Evolutionary conservation across 805 yeast genomes (phyloP).

Genomic region (Metschnikowia henanensis): DNA sequence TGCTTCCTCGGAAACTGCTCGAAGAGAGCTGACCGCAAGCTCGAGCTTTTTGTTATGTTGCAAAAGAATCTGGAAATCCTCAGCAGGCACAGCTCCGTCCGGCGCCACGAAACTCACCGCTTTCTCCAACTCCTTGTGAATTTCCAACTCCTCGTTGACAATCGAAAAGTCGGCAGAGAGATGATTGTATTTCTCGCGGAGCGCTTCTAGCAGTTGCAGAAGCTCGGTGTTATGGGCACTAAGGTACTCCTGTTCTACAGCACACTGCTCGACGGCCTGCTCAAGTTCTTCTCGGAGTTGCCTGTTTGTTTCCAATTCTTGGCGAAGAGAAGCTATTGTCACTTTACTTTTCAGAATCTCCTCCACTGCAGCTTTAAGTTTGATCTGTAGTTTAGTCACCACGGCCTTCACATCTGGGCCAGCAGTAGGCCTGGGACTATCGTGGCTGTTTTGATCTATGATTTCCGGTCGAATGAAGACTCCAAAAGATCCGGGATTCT

Average conservation of each 20-base stretch:
- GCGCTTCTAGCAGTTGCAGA: slow-evolving; percentile 20
- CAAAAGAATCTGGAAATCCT: slow-evolving; percentile 24
- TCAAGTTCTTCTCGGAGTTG: slow-evolving; percentile 17
- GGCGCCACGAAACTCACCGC: slow-evolving; percentile 25
- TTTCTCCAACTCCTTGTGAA: slow-evolving; percentile 37
- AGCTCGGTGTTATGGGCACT: slow-evolving; percentile 34
- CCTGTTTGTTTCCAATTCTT: slow-evolving; percentile 9
- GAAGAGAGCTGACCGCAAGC: slow-evolving; percentile 37
- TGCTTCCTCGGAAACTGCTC: slow-evolving; percentile 21
- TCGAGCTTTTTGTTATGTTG: slow-evolving; percentile 41
- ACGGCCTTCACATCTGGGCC: slow-evolving; percentile 21
- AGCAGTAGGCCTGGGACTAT: slow-evolving; percentile 5
- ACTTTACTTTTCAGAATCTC: slow-evolving; percentile 25
- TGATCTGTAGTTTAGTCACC: slow-evolving; percentile 46
- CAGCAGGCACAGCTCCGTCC: slow-evolving; percentile 13
- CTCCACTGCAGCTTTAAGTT: slow-evolving; percentile 35
- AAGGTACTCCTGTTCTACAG: slow-evolving; percentile 47
- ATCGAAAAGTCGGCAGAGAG: slow-evolving; percentile 31
- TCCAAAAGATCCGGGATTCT: slow-evolving; percentile 37
- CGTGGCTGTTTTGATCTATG: slow-evolving; percentile 13
- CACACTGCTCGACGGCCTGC: slow-evolving; percentile 26
- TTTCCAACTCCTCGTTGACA: slow-evolving; percentile 36
- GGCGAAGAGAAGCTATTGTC: slow-evolving; percentile 18
- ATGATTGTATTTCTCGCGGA: slow-evolving; percentile 30
- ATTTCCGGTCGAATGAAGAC: slow-evolving; percentile 48